Evolutionary conservation across 2,329 filamentous ascomycete species (phyloP).

Genomic region (Teratosphaeria viscida): DNA sequence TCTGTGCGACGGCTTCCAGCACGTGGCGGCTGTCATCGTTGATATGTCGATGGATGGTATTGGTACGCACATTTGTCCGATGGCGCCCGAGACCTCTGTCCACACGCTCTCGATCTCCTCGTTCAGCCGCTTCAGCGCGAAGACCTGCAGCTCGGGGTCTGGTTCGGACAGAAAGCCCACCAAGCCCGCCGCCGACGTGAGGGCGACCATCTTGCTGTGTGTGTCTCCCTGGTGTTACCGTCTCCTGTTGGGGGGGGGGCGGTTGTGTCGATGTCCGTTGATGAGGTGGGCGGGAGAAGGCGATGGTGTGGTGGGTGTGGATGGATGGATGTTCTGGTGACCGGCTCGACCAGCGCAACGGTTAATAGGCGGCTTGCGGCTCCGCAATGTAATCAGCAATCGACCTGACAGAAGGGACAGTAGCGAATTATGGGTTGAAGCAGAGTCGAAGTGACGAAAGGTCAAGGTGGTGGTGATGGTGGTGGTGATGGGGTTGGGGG

Average conservation of each 20-base stretch:
- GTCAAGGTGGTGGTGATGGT: neutral
- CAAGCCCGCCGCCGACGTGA: conserved; percentile 88
- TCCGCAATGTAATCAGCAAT: neutral
- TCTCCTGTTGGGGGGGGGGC: neutral
- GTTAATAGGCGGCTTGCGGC: neutral
- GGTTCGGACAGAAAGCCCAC: conserved; percentile 93
- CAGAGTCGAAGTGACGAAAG: neutral
- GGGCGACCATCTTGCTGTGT: conserved; percentile 60
- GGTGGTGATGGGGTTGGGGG: neutral
- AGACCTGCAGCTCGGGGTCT: conserved; percentile 86
- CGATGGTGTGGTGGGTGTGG: neutral
- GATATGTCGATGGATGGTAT: neutral
- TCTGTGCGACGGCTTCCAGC: neutral
- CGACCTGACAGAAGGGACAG: neutral
- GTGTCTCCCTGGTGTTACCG: neutral
- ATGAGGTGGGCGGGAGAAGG: neutral
- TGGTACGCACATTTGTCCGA: conserved; percentile 79
- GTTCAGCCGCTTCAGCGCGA: conserved; percentile 89
- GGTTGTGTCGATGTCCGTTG: neutral
- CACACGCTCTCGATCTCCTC: conserved; percentile 94
- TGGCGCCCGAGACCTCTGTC: conserved; percentile 88
- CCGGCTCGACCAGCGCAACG: neutral
- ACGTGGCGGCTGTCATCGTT: neutral
- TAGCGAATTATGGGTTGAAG: neutral
- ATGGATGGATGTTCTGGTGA: neutral